Percentiles rank a stretch among this genome's conserved stretches.
Conservation (phyloP, 1,284 basidiomycete species). For the Exsudoporus floridanus region DNA sequence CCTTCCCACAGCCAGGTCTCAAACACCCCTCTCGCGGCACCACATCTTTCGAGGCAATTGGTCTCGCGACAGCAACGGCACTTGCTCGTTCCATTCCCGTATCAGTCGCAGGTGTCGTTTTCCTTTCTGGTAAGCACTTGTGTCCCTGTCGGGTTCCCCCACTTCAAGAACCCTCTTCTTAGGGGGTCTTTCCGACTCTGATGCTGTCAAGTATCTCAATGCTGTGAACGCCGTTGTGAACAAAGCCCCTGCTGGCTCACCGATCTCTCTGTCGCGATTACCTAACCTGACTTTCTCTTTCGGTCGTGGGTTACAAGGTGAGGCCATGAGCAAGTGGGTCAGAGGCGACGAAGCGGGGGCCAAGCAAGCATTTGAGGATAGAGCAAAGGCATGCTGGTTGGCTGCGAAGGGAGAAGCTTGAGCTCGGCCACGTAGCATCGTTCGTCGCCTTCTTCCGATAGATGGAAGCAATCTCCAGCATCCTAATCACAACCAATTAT, state of each 20-base stretch:
- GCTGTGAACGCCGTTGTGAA: conserved; percentile 41
- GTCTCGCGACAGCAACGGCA: conserved; percentile 47
- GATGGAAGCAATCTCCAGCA: neutral
- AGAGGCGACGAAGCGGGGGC: conserved; percentile 43
- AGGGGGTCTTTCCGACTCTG: conserved; percentile 43
- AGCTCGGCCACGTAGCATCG: neutral
- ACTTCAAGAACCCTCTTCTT: neutral
- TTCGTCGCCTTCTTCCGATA: neutral
- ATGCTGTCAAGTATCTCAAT: conserved; percentile 41
- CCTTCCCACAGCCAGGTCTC: conserved; percentile 50
- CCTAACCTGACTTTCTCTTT: conserved; percentile 51
- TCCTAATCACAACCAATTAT: neutral
- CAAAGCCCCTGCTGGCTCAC: conserved; percentile 31
- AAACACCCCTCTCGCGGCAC: conserved; percentile 41
- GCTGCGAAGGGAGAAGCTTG: conserved; percentile 38
- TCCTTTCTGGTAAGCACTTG: conserved; percentile 44
- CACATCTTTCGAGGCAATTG: conserved; percentile 45
- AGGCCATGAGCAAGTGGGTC: conserved; percentile 46
- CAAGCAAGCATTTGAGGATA: conserved; percentile 41
- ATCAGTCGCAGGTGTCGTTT: conserved; percentile 49
- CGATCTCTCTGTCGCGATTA: conserved; percentile 36
- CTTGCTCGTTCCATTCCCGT: conserved; percentile 47
- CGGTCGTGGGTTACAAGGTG: conserved; percentile 49
- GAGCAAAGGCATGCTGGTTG: conserved; percentile 44
- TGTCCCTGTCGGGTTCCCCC: neutral